A percentile compares a stretch with the other conserved stretches of the same genome.
Conservation (phyloP, 495 filamentous ascomycete species). For the Penicillium crystallinum region DNA sequence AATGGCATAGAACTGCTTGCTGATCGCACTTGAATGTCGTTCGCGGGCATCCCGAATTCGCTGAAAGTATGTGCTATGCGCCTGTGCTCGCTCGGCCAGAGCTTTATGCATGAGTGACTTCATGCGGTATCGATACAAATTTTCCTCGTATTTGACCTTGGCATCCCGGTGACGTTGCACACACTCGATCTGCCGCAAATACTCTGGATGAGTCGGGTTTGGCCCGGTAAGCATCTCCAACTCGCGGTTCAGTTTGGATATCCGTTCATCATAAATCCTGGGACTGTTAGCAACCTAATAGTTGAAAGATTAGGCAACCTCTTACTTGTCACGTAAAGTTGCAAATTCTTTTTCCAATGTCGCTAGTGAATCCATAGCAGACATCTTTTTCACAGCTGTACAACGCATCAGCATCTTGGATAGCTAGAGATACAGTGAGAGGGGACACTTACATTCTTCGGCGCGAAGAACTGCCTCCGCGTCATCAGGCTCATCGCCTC, state of each 20-base stretch:
- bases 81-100: conserved; percentile 73
- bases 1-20: conserved; percentile 83
- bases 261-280: conserved; percentile 81
- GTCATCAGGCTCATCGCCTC: conserved; percentile 38
- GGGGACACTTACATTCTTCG: conserved; percentile 58
- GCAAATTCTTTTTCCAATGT: conserved; percentile 80
- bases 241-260: conserved; percentile 76
- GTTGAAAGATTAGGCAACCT: not conserved
- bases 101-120: conserved; percentile 65
- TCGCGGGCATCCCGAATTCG: conserved; percentile 76
- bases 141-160: conserved; percentile 68
- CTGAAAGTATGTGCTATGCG: conserved; percentile 84
- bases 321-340: conserved; percentile 79
- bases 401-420: conserved; percentile 34
- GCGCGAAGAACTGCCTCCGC: conserved; percentile 34
- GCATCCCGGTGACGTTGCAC: conserved; percentile 75
- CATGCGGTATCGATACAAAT: conserved; percentile 65
- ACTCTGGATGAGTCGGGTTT: conserved; percentile 80
- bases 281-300: conserved; percentile 11
- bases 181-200: conserved; percentile 76
- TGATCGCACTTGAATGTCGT: conserved; percentile 67
- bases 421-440: not conserved
- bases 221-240: conserved; percentile 72
- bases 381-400: conserved; percentile 70
- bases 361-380: conserved; percentile 72